These are phyloP conservation scores for Talaromyces marneffei DNA, from an alignment of 2,329 filamentous ascomycete species.

Conservation along the genomic window DNA sequence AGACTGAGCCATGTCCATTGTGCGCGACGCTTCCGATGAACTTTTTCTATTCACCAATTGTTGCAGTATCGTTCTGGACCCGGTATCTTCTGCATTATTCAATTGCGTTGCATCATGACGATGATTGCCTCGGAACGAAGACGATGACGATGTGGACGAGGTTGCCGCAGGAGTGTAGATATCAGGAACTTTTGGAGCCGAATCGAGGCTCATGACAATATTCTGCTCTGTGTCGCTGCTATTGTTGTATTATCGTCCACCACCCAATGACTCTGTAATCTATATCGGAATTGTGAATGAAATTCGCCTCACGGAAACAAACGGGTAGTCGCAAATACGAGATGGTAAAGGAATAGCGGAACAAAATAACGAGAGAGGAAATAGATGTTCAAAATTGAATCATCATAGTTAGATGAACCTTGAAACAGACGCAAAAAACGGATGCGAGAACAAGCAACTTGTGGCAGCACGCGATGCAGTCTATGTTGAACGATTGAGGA, in stretches of 20 bases:
- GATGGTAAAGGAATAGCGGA: not conserved
- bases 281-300: not conserved
- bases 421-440: not conserved
- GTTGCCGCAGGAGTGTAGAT: conserved; percentile 28
- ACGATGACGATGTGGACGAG: conserved; percentile 21
- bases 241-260: not conserved
- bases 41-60: not conserved
- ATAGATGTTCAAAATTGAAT: not conserved
- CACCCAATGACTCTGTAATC: not conserved
- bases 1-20: conserved; percentile 6
- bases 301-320: not conserved
- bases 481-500: not conserved
- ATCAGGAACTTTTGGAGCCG: conserved; percentile 44
- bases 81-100: conserved; percentile 7
- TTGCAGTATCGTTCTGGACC: not conserved
- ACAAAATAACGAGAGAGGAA: not conserved
- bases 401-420: not conserved
- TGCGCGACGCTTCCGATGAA: not conserved
- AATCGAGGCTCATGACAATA: conserved; percentile 54
- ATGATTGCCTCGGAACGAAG: conserved; percentile 13
- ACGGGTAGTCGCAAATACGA: not conserved
- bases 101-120: conserved; percentile 32
- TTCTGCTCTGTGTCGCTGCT: conserved; percentile 16
- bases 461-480: not conserved
- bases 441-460: not conserved